These are phyloP conservation scores for Talaromyces borbonicus DNA, from an alignment of 495 filamentous ascomycete genomes.

Conservation along the genomic window DNA sequence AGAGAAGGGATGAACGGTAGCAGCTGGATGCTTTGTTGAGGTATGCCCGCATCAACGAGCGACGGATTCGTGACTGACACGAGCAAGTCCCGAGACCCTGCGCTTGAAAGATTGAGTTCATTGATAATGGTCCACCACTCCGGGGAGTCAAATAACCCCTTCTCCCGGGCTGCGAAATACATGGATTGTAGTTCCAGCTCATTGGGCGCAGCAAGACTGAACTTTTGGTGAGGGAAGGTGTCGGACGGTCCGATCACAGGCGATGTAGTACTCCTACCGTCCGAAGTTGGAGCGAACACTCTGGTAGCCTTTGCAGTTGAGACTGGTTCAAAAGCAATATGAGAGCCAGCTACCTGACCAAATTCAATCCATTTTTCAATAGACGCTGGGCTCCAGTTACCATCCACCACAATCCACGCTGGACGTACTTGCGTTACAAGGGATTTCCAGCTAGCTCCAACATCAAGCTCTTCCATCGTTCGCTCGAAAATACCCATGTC, in stretches of 20 bases:
- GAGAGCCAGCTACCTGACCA: slow-evolving; percentile 42
- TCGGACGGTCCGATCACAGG: slow-evolving; percentile 22
- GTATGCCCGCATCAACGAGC: slow-evolving; percentile 70
- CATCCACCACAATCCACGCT: slow-evolving; percentile 70
- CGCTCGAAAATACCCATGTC: slow-evolving; percentile 82
- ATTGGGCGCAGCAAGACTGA: slow-evolving; percentile 77
- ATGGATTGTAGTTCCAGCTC: slow-evolving; percentile 68
- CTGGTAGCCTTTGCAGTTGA: slow-evolving; percentile 64
- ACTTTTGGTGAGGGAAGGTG: slow-evolving; percentile 48
- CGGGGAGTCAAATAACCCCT: slow-evolving; percentile 53
- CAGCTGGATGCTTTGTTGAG: slow-evolving; percentile 75
- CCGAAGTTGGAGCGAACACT: slow-evolving; percentile 40
- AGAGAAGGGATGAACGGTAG: slow-evolving; percentile 79
- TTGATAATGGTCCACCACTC: slow-evolving; percentile 75
- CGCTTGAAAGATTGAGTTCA: slow-evolving; percentile 47
- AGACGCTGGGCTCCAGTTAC: slow-evolving; percentile 61
- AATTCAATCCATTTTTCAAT: slow-evolving; percentile 52
- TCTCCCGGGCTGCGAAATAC: slow-evolving; percentile 50
- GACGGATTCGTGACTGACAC: slow-evolving; percentile 45
- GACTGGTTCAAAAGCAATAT: slow-evolving; percentile 86
- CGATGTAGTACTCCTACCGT: slow-evolving; percentile 10
- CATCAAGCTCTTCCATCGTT: slow-evolving; percentile 26
- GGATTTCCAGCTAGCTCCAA: slow-evolving; percentile 49
- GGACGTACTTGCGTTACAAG: slow-evolving; percentile 46
- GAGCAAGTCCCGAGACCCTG: slow-evolving; percentile 55